These are phyloP conservation scores for Globisporangium alternatum DNA, from an alignment of 352 stramenopile genomes.

Conservation along the genomic window DNA sequence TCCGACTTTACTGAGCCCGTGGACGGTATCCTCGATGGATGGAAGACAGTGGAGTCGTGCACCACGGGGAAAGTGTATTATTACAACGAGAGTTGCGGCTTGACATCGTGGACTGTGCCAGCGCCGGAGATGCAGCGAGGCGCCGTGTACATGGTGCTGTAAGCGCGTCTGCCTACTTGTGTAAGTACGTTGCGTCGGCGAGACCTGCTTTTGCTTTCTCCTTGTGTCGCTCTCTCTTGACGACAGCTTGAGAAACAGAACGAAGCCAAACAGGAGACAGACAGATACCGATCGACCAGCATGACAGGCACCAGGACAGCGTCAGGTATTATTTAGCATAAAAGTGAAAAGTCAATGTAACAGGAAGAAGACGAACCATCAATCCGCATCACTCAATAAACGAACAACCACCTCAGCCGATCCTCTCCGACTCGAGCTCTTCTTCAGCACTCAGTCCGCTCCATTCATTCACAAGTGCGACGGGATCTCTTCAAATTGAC, in stretches of 20 bases:
- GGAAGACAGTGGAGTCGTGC: conserved; percentile 64
- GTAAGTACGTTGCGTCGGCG: not conserved
- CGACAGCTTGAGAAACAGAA: not conserved
- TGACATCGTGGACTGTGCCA: conserved; percentile 77
- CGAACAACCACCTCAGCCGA: not conserved
- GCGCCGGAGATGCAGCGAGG: conserved; percentile 48
- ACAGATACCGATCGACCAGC: not conserved
- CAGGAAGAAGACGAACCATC: conserved; percentile 7
- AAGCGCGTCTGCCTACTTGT: conserved; percentile 15
- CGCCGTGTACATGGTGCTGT: conserved; percentile 77
- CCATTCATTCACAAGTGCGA: not conserved
- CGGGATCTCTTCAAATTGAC: not conserved
- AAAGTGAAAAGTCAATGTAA: conserved; percentile 26
- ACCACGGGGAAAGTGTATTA: conserved; percentile 82
- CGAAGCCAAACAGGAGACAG: not conserved
- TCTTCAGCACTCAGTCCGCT: not conserved
- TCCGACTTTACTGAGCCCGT: conserved; percentile 41
- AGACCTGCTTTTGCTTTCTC: not conserved
- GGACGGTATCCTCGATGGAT: conserved; percentile 40
- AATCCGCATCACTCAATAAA: conserved; percentile 11
- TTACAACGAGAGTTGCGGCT: conserved; percentile 74
- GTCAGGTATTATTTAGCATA: conserved; percentile 27
- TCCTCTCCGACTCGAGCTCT: not conserved
- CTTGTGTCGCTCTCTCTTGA: not conserved
- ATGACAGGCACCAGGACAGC: not conserved